Conservation (phyloP, 2,329 filamentous ascomycete species). For the Lecanoromycetidae sp. region DNA sequence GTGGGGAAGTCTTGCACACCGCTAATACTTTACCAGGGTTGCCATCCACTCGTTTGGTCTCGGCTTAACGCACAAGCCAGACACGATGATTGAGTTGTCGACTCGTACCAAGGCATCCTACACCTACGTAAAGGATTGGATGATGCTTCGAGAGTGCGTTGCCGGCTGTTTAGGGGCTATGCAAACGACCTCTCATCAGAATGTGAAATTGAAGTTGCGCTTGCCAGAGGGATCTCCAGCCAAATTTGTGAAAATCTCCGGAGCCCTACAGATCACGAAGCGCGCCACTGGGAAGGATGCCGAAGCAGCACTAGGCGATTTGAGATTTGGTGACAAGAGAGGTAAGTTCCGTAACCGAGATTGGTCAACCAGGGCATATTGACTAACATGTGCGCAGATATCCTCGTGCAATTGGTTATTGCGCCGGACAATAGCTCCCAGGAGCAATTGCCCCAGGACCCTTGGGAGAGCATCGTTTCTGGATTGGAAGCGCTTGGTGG, state of each 20-base stretch:
- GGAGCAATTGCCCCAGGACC: slow-evolving; percentile 79
- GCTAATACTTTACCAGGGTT: slow-evolving; percentile 45
- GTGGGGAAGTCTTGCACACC: slow-evolving; percentile 4
- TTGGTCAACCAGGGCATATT: neutral
- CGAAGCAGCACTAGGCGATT: slow-evolving; percentile 79
- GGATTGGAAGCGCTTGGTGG: slow-evolving; percentile 87
- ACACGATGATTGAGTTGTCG: slow-evolving; percentile 96
- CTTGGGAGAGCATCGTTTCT: slow-evolving; percentile 95
- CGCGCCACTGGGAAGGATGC: slow-evolving; percentile 88
- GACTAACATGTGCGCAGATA: slow-evolving; percentile 41
- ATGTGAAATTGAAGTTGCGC: slow-evolving; percentile 88
- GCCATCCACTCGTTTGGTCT: slow-evolving; percentile 93
- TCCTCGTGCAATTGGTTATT: slow-evolving; percentile 88
- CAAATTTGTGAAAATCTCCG: slow-evolving; percentile 97
- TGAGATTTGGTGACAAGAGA: slow-evolving; percentile 88
- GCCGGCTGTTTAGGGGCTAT: slow-evolving; percentile 85
- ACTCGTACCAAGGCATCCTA: slow-evolving; percentile 93
- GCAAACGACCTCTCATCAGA: slow-evolving; percentile 94
- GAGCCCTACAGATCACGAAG: slow-evolving; percentile 90
- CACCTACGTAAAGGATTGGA: slow-evolving; percentile 98
- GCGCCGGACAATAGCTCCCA: slow-evolving; percentile 70
- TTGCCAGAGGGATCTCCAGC: slow-evolving; percentile 92
- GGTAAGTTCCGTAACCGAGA: slow-evolving; percentile 25
- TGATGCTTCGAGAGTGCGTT: slow-evolving; percentile 96
- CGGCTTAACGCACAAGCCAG: slow-evolving; percentile 92